Base-by-base conservation (phyloP, 768 basidiomycete species). In the Thelephora aurantiotincta region DNA sequence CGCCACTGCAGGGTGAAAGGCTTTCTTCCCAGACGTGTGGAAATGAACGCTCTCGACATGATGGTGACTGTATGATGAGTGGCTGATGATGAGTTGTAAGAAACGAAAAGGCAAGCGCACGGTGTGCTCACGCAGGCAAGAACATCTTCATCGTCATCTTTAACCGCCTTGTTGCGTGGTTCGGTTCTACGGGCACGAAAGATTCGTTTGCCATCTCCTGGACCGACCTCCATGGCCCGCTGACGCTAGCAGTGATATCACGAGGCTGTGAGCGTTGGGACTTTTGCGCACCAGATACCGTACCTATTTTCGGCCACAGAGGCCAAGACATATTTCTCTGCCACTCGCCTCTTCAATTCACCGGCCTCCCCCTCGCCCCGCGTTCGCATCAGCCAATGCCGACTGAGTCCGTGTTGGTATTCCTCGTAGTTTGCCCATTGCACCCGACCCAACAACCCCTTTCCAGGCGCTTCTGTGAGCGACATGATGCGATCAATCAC, bases 21-120 rank as follows among this genome's bases (percentile, higher is more conserved):
- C 57, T 16, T 55, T 54, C 7, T 70, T 65, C 6, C 61, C 55
- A 0, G 66, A 46, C 0, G 72, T 64, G 3, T 67, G 67, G 54
- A 87, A 78, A 59, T 87, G 81, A 3, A 85, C 61, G 56, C 83
- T 82, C 58, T 89, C 85, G 13, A 88, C 69, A 55, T 82, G 75
- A 58, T 87, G 83, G 48, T 82, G 80, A 34, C 84, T 88, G 26
- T 33, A 16, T 42, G 16, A n/a, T 33, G 12, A 43, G 16, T 20
- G 47, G 5, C n/a, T 34, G 43, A 36, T 13, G 30, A 4, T 3
- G 23, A 49, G n/a, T n/a, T 16, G 14, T 20, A 6, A 4, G 14
- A n/a, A 38, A 6, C 41, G 14, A n/a, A 7, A 11, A 14, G 12
- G 13, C 19, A 38, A 23, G 11, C 33, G 2, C 44, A 9, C 13